Base-by-base conservation (phyloP, 2,329 filamentous ascomycete species). In the Pyrenochaeta sp. region DNA sequence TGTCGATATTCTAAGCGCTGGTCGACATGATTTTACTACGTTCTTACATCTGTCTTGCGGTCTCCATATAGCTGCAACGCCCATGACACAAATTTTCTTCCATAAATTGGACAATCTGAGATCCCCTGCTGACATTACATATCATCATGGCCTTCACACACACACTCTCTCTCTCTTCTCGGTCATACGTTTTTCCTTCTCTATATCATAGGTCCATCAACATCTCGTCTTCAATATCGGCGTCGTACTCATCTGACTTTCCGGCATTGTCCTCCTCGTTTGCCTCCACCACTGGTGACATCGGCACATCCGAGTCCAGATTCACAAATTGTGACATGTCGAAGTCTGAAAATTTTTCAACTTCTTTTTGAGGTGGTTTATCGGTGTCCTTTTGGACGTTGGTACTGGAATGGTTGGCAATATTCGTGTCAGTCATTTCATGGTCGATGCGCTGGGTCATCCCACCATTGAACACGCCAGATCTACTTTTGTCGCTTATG, bases 221-320 rank as follows among this genome's bases (percentile, higher is more conserved):
- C 67, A 69, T 70, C 2, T 68, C 67, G 29, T 70, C 67, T 2
- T 64, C 64, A 2, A 62, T 41, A n/a, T 45, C 56, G 14, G 58
- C 53, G 2, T 40, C 48, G 32, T 40, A 56, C 4, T 53, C 48
- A 12, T 49, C 46, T 2, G 41, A 18, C 2, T 12, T 48, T 14
- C 55, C 54, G n/a, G n/a, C 21, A n/a, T 37, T 42, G 14, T 15
- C 18, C 4, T 51, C 30, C 12, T 46, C 11, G 1, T 31, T 35
- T 18, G 42, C 20, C n/a, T 12, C n/a, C 7, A 27, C 21, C 32
- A 32, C 17, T 30, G 12, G 45, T 21, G 7, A 9, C 23, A 7
- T 33, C n/a, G 9, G 10, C 36, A 5, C 11, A 9, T 47, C 46
- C 11, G 30, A 33, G 12, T 49, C 40, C 10, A 53, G 32, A 15